Conservation (phyloP, 2,329 filamentous ascomycete genomes). For the Fusarium torulosum region DNA sequence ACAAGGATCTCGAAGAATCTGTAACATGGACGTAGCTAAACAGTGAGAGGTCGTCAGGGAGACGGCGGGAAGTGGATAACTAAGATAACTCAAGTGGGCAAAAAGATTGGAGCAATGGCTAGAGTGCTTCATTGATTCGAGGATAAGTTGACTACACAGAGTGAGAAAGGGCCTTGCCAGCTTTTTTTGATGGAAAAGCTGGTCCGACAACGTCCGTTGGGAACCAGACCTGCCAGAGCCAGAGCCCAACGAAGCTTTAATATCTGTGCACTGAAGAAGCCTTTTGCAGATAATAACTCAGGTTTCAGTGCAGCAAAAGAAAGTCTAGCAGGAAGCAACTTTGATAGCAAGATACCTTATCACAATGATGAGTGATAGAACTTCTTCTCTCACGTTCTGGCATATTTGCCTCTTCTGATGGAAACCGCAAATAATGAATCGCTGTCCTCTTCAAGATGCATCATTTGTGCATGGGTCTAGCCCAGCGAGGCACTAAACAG, state of each 20-base stretch:
- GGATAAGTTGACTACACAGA: neutral
- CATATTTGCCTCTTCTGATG: constrained; percentile 25
- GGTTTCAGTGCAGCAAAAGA: neutral
- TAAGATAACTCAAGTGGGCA: constrained; percentile 11
- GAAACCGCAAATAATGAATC: constrained; percentile 27
- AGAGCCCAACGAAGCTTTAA: constrained; percentile 9
- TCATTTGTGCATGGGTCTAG: constrained; percentile 44
- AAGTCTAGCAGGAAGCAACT: neutral
- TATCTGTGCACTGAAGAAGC: neutral
- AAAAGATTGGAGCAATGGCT: constrained; percentile 23
- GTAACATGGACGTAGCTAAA: constrained; percentile 8
- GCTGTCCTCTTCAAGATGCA: constrained; percentile 30
- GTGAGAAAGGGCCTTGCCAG: constrained; percentile 10
- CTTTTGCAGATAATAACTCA: neutral
- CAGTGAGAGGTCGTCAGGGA: constrained; percentile 37
- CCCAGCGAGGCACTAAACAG: constrained; percentile 30
- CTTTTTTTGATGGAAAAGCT: constrained; percentile 20
- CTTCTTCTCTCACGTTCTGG: neutral
- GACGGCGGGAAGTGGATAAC: constrained; percentile 45
- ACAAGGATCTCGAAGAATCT: constrained; percentile 25
- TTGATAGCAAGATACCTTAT: neutral
- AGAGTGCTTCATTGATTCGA: constrained; percentile 13
- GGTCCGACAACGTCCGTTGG: constrained; percentile 41
- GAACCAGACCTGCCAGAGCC: constrained; percentile 11
- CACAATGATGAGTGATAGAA: neutral